Base-by-base conservation (phyloP, 495 filamentous ascomycete genomes). In the Trichoderma virens region DNA sequence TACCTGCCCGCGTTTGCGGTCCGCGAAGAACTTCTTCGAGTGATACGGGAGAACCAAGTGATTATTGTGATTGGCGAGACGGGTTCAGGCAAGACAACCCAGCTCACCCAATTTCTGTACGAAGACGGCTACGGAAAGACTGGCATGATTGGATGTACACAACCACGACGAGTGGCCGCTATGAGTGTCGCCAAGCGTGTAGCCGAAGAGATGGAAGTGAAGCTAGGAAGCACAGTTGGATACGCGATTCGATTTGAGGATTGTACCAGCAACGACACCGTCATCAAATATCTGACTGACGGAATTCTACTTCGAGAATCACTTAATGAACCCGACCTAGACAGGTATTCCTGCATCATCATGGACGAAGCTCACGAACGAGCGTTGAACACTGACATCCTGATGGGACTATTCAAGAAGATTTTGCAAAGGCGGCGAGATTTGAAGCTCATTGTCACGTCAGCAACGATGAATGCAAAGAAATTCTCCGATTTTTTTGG, bases 281-380 rank as follows among this genome's bases (percentile, higher is more conserved):
- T 86, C 65, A 98, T 99, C 74, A 99, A 99, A 75, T 99, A 99
- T 71, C 97, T 99, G 95, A 99, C 95, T 1, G 95, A 99, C 70
- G 95, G 95, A 75, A 92, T 99, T 7, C 80, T 99, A 28, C 83
- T 99, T 18, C 87, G 95, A 71, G 95, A 99, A 70, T 96, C 90
- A 16, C 83, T 99, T 9, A 89, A 90, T 60, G 92, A 97, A 70
- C 82, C 85, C 18, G 96, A 99, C 71, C 83, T 99, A 27, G 95
- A 98, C 74, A 90, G 90, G 70, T 99, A 99, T 74, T 96, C 93
- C 14, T 96, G 92, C 72, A 92, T 99, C 61, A 99, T 99, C 73
- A 97, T 99, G 94, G 95, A 99, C 74, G 95, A 99, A 78, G 95
- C 95, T 3, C 95, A 99, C 80, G 95, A 99, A 73, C 85, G 95